Conservation (phyloP, 129 eudicot genomes). For the Smallanthus sonchifolius region DNA sequence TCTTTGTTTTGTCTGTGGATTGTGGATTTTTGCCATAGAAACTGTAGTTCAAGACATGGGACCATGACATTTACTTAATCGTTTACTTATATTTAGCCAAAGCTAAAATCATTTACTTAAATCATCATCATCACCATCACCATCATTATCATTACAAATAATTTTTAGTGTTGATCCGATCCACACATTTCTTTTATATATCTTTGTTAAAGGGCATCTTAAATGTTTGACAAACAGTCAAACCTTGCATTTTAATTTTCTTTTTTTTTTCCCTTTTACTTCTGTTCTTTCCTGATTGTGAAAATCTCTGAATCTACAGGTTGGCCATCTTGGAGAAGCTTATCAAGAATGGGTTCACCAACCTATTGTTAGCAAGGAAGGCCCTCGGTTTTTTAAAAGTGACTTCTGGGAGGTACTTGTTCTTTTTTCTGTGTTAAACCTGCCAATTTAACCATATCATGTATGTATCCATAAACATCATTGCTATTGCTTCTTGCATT, state of each 20-base stretch:
- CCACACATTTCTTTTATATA: neutral
- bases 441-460: neutral
- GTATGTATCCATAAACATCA: neutral
- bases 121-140: neutral
- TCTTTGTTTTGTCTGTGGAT: neutral
- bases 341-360: conserved; percentile 99
- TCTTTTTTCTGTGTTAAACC: neutral
- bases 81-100: neutral
- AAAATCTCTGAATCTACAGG: conserved; percentile 36
- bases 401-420: conserved; percentile 86
- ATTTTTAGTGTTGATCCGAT: neutral
- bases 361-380: conserved; percentile 96
- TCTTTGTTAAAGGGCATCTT: neutral
- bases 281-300: neutral
- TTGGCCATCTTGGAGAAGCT: conserved; percentile 96
- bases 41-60: neutral
- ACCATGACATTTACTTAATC: neutral
- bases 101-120: neutral
- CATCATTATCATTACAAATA: neutral
- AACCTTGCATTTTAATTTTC: neutral
- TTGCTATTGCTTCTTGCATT: neutral
- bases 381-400: conserved; percentile 87
- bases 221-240: neutral
- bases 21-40: neutral
- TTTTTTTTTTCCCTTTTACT: neutral